Base-by-base conservation (phyloP, 1,284 basidiomycete genomes). In the Ustilago loliicola region DNA sequence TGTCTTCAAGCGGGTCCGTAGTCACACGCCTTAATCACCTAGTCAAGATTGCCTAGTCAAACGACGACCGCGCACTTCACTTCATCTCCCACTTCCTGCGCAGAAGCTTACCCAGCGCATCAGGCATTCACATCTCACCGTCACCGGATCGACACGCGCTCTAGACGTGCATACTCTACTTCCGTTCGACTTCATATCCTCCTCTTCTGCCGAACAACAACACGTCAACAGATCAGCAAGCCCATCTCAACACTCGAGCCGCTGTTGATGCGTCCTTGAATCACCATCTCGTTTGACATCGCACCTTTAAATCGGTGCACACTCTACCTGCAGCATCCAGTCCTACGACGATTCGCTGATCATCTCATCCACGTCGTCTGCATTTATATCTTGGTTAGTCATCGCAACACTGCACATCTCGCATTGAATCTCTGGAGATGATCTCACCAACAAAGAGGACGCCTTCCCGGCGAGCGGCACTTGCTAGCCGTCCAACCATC, bases 401-500 rank as follows among this genome's bases (percentile, higher is more conserved):
- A n/a, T n/a, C n/a, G n/a, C n/a, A n/a, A n/a, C n/a, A n/a, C n/a
- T n/a, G n/a, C n/a, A n/a, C n/a, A n/a, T n/a, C 13, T 38, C 13
- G 36, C 30, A 32, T 47, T 32, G 19, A 34, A 21, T 17, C 17
- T 30, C 45, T 36, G 19, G 3, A 40, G 21, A 73, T 73, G 71
- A 50, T 68, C 9, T 73, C 71, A 9, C 66, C 66, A 10, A 10
- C 54, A n/a, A 68, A 42, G 50, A 65, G 65, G 51, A 32, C 38
- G 6, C 55, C 65, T 17, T 58, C 58, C 9, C 57, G 66, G 52
- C 65, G 71, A 38, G 30, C 52, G 17, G 25, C 47, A 29, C 11
- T 29, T 11, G 11, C 48, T 6, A 55, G 54, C 13, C 27, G 45
- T 23, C 27, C 47, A 10, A 29, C 45, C 42, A 21, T 27, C 48